Percentiles rank a stretch among this genome's conserved stretches.
Conservation (phyloP, 495 filamentous ascomycete species). For the Barbatosphaeria neglecta region DNA sequence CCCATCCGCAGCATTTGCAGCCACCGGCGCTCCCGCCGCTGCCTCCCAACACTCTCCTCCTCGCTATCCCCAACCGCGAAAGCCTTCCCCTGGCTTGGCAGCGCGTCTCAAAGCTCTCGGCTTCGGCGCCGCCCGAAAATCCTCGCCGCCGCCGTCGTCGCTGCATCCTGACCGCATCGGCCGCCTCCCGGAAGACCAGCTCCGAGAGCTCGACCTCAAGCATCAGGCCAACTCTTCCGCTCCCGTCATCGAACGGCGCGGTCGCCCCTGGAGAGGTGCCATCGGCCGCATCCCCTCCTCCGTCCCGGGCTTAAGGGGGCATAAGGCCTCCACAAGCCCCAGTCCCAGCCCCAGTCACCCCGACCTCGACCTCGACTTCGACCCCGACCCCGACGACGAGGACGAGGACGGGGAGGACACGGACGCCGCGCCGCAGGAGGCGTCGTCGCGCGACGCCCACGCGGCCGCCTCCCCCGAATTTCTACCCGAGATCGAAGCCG, state of each 20-base stretch:
- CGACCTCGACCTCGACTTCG: too few relatives aligned
- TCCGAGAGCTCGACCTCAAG: slow-evolving; percentile 53
- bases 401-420: slow-evolving; percentile 8
- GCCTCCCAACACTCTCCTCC: slow-evolving; percentile 8
- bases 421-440: not conserved
- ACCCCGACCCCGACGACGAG: not conserved
- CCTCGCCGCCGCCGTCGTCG: slow-evolving; percentile 23
- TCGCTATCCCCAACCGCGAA: slow-evolving; percentile 29
- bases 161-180: slow-evolving; percentile 43
- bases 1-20: slow-evolving; percentile 3
- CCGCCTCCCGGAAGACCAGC: slow-evolving; percentile 61
- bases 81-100: slow-evolving; percentile 61
- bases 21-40: slow-evolving; percentile 3
- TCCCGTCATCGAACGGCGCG: slow-evolving; percentile 43
- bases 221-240: slow-evolving; percentile 46
- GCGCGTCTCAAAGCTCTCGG: slow-evolving; percentile 66
- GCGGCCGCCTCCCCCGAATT: slow-evolving; percentile 13
- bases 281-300: slow-evolving; percentile 30
- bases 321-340: slow-evolving; percentile 13
- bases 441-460: not conserved
- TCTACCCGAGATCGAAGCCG: slow-evolving; percentile 30
- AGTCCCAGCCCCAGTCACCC: too few relatives aligned
- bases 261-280: slow-evolving; percentile 51
- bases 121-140: slow-evolving; percentile 36
- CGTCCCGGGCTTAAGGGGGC: slow-evolving; percentile 18